Conservation (phyloP, 2,329 filamentous ascomycete genomes). For the Microcyclosporella mali region DNA sequence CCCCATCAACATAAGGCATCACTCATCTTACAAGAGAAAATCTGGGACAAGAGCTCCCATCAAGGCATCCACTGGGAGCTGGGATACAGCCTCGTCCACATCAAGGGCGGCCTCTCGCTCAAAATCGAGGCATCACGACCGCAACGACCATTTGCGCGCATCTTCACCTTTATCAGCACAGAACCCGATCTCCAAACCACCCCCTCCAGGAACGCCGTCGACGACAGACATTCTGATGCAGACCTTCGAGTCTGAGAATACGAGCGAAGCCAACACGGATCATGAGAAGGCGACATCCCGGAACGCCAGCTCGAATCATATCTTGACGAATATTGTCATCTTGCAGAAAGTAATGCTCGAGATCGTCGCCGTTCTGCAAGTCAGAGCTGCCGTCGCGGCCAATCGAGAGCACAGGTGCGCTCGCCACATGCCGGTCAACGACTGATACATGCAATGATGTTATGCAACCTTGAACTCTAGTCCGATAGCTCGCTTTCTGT, state of each 20-base stretch:
- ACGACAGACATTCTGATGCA: conserved; percentile 33
- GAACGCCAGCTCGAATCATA: conserved; percentile 41
- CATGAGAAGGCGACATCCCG: conserved; percentile 18
- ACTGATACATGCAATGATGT: no score
- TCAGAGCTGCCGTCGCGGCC: conserved; percentile 44
- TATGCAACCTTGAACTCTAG: no score
- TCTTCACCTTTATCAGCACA: conserved; percentile 2
- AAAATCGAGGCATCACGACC: conserved; percentile 21
- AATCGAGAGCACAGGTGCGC: no score
- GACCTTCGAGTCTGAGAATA: conserved; percentile 19
- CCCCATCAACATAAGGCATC: no score
- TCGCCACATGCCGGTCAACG: no score
- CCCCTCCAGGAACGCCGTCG: conserved; percentile 31
- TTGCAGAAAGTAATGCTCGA: conserved; percentile 47
- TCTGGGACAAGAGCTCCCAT: no score
- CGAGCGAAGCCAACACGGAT: not conserved
- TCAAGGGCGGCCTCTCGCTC: conserved; percentile 6
- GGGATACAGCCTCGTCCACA: conserved; percentile 8
- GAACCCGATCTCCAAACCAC: conserved; percentile 28
- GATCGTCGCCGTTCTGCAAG: conserved; percentile 43
- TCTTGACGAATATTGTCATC: conserved; percentile 46
- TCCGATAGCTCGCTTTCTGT: no score
- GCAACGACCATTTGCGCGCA: conserved; percentile 9
- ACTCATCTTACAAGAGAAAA: no score
- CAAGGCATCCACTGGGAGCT: conserved; percentile 15